Percentiles rank a stretch among this genome's conserved stretches.
Evolutionary conservation across 2,329 filamentous ascomycete genomes (phyloP).

Genomic region (Aureobasidium vineae): DNA sequence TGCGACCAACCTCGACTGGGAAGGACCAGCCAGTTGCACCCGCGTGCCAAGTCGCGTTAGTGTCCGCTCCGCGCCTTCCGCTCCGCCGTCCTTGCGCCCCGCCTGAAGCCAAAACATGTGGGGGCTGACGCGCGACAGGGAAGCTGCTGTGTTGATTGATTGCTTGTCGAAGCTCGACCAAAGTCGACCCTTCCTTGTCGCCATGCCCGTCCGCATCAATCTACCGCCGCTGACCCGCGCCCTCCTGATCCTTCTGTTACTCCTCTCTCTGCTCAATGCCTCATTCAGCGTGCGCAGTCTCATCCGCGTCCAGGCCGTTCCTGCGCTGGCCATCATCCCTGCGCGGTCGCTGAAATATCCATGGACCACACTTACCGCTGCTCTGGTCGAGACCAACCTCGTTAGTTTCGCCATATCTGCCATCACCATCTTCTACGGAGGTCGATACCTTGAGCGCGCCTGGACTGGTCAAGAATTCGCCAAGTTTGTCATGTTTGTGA

Average conservation of each 20-base stretch:
- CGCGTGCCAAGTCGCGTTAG: not conserved
- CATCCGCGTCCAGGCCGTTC: conserved; percentile 38
- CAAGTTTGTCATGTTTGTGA: conserved; percentile 78
- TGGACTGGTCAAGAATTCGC: conserved; percentile 92
- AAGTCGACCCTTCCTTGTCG: not conserved
- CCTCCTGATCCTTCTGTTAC: conserved; percentile 69
- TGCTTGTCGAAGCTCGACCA: not conserved
- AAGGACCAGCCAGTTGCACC: not conserved
- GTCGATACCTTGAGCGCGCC: conserved; percentile 90
- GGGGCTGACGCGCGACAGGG: not conserved
- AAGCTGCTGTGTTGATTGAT: conserved; percentile 1
- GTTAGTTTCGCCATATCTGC: conserved; percentile 77
- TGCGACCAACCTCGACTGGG: not conserved
- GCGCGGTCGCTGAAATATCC: conserved; percentile 81
- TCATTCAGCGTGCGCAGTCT: conserved; percentile 47
- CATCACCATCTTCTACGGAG: conserved; percentile 82
- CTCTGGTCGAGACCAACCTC: conserved; percentile 89
- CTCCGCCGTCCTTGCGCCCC: not conserved
- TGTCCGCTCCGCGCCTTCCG: not conserved
- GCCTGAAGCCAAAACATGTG: not conserved
- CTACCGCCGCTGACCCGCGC: conserved; percentile 87
- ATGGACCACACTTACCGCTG: conserved; percentile 85
- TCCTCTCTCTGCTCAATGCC: conserved; percentile 79
- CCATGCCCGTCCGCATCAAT: conserved; percentile 79
- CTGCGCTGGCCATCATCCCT: conserved; percentile 85